Base-by-base conservation (phyloP, 306 rosid species). In the Fragaria iinumae region DNA sequence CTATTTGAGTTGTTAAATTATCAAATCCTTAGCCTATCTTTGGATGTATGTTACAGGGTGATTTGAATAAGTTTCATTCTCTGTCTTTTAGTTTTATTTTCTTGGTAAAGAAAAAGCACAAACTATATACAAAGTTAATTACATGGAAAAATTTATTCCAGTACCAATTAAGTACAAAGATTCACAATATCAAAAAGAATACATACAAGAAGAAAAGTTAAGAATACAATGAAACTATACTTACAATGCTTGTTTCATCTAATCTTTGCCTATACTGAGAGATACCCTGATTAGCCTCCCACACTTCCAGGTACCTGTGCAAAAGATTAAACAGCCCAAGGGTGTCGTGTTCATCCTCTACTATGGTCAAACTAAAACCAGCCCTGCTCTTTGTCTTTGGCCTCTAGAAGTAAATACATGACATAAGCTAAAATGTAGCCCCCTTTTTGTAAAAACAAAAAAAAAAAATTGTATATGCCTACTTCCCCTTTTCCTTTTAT, bases 351-450 rank as follows among this genome's bases (percentile, higher is more conserved):
- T 29, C 70, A 27, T 74, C 60, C 44, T 74, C 70, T 43, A 39
- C 77, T 8, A 45, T 20, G 32, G 44, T 59, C n/a, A 49, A 49
- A 16, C 20, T 74, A 60, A 57, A 74, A 21, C 21, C 43, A 13
- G 25, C 25, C 27, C 71, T 43, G 59, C 20, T 8, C 9, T 45
- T 57, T 60, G 2, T 5, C 69, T 43, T 62, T 74, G n/a, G 21
- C 10, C n/a, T 75, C 71, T 75, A 62, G 47, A 62, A 34, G 34
- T 75, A 45, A 29, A 29, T 47, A 63, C 60, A 62, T 62, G 70
- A 44, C 18, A 66, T 77, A 70, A 76, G 60, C 77, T 63, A 77
- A 17, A 81, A 82, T 63, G 79, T 64, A 83, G 63, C 9, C 70
- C 75, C 63, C 69, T 43, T 72, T 43, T 60, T 71, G 57, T 85